phyloP scores from a whole-genome alignment of 2,329 filamentous ascomycete genomes.

The Monosporascus ibericus region DNA sequence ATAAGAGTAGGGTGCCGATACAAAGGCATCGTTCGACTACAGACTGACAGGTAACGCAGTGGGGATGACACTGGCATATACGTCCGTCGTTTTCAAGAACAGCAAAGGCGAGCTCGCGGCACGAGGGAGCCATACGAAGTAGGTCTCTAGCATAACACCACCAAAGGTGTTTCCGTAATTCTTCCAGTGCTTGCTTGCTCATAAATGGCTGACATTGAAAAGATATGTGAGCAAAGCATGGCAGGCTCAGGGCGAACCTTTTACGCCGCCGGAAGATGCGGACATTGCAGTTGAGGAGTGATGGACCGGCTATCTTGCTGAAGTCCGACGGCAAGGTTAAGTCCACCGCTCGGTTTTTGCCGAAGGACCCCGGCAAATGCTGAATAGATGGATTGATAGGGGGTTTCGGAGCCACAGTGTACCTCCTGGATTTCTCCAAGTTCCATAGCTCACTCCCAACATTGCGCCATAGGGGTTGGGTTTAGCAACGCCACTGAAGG shows the following conservation, averaged over 20 bases:
- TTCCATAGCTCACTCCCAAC: too few species aligned
- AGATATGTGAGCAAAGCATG: constrained; percentile 33
- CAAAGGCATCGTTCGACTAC: neutral
- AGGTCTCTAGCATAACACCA: constrained; percentile 12
- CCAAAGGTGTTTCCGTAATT: neutral
- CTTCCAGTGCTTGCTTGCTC: constrained; percentile 2
- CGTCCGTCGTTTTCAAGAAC: constrained; percentile 53
- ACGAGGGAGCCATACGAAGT: constrained; percentile 63
- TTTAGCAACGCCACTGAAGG: too few species aligned
- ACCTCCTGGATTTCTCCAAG: too few species aligned
- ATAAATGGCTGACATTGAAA: constrained; percentile 17
- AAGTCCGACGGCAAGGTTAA: neutral
- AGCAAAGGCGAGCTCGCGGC: constrained; percentile 53
- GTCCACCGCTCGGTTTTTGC: neutral
- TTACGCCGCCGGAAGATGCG: constrained; percentile 15
- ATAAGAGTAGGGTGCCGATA: constrained; percentile 46
- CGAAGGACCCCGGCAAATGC: constrained; percentile 9
- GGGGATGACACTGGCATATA: constrained; percentile 59
- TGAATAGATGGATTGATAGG: too few species aligned
- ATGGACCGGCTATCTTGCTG: neutral
- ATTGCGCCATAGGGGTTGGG: too few species aligned
- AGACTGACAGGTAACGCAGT: constrained; percentile 32
- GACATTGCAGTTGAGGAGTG: constrained; percentile 11
- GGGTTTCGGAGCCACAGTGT: too few species aligned
- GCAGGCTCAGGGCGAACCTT: constrained; percentile 19